These are phyloP conservation scores for Torrubiellomyces zombiae DNA, from an alignment of 2,329 filamentous ascomycete species.

Conservation along the genomic window DNA sequence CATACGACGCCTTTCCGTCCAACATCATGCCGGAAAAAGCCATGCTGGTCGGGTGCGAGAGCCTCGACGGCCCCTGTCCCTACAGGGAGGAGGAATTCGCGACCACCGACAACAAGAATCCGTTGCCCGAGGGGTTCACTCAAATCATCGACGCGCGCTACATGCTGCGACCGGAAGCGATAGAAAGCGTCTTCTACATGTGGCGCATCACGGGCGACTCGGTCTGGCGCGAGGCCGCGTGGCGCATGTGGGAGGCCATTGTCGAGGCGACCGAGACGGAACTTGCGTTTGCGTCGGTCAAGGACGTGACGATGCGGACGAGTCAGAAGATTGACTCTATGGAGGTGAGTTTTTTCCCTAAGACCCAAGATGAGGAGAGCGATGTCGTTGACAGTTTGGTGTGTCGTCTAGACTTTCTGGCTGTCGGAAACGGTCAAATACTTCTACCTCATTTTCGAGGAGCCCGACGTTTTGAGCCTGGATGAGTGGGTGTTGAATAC, in stretches of 20 bases:
- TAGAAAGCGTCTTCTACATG: constrained; percentile 34
- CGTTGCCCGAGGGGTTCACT: constrained; percentile 38
- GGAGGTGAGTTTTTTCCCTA: constrained; percentile 28
- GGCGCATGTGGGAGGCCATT: constrained; percentile 30
- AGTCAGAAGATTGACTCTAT: constrained; percentile 37
- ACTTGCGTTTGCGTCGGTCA: constrained; percentile 25
- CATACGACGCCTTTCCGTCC: constrained; percentile 29
- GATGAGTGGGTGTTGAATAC: constrained; percentile 55
- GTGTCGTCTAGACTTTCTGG: constrained; percentile 40
- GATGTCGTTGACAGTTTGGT: background rate
- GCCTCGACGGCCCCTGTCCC: constrained; percentile 17
- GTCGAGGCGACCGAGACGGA: constrained; percentile 24
- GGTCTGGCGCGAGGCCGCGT: constrained; percentile 26
- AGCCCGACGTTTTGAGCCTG: constrained; percentile 44
- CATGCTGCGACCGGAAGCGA: constrained; percentile 30
- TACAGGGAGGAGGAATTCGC: constrained; percentile 13
- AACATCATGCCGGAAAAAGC: constrained; percentile 39
- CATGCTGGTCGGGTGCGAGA: constrained; percentile 18
- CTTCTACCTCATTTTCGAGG: constrained; percentile 56
- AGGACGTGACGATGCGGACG: constrained; percentile 16
- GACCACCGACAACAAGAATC: constrained; percentile 6
- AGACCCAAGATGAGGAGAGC: background rate
- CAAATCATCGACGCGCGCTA: constrained; percentile 28
- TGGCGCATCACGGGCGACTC: constrained; percentile 31
- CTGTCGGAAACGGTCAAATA: constrained; percentile 64